Percentiles rank a stretch among this genome's conserved stretches.
Conservation (phyloP, 257 asterid species). For the Cruciata laevipes region DNA sequence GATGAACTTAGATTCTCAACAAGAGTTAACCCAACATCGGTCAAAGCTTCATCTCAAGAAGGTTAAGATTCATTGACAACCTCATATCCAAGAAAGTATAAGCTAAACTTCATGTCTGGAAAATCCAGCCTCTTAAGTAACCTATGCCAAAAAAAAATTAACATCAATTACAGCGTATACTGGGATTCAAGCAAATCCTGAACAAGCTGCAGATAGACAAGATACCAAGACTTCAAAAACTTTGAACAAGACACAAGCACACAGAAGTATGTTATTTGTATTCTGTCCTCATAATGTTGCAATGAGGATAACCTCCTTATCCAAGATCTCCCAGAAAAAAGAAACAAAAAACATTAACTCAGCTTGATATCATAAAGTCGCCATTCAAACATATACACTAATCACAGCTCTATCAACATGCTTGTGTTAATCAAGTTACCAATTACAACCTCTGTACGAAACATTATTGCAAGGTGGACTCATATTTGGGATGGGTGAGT, state of each 20-base stretch:
- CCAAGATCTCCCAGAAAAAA: neutral
- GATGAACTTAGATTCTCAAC: neutral
- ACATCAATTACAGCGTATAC: neutral
- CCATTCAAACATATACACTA: too few relatives aligned
- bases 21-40: too few relatives aligned
- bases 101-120: constrained; percentile 64
- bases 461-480: neutral
- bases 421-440: neutral
- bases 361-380: neutral
- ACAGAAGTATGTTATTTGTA: neutral
- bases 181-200: neutral
- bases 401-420: neutral
- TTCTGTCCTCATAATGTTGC: neutral
- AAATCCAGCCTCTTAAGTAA: constrained; percentile 91
- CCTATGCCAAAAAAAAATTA: constrained; percentile 24
- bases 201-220: neutral
- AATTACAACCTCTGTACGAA: neutral
- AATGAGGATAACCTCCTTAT: neutral
- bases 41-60: constrained; percentile 1
- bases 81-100: constrained; percentile 87
- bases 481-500: neutral
- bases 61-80: constrained; percentile 25
- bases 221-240: neutral
- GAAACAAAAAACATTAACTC: neutral
- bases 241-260: neutral